phyloP scores from a whole-genome alignment of 257 asterid genomes.

The Solanum raphanifolium region DNA sequence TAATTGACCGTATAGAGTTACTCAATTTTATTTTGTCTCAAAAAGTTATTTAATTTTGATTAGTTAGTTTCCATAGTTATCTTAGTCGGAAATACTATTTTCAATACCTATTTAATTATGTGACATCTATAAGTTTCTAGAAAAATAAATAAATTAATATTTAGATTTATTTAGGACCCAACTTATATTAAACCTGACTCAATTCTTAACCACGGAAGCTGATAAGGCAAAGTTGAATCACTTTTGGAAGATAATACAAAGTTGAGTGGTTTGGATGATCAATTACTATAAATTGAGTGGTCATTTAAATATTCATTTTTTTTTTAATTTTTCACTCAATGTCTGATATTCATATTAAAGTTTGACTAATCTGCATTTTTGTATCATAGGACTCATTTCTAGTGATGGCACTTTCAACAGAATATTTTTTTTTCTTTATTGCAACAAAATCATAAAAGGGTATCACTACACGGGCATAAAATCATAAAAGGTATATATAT shows the following conservation, averaged over 20 bases:
- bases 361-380: accelerated
- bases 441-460: not conserved
- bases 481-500: not conserved
- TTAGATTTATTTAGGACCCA: not conserved
- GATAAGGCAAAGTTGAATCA: not conserved
- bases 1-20: not conserved
- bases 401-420: not conserved
- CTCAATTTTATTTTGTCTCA: not conserved
- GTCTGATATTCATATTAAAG: no score
- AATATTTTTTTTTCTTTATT: not conserved
- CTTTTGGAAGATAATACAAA: not conserved
- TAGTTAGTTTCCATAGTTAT: not conserved
- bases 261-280: not conserved
- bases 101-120: not conserved
- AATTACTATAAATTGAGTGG: not conserved
- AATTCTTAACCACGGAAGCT: not conserved
- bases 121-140: not conserved
- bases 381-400: not conserved
- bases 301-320: not conserved
- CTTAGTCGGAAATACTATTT: not conserved
- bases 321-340: no score
- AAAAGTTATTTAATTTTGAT: not conserved
- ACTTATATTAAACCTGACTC: no score
- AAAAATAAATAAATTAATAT: no score
- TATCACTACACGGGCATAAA: not conserved